Base-by-base conservation (phyloP, 352 stramenopile species). In the Phytophthora macrochlamydospora region DNA sequence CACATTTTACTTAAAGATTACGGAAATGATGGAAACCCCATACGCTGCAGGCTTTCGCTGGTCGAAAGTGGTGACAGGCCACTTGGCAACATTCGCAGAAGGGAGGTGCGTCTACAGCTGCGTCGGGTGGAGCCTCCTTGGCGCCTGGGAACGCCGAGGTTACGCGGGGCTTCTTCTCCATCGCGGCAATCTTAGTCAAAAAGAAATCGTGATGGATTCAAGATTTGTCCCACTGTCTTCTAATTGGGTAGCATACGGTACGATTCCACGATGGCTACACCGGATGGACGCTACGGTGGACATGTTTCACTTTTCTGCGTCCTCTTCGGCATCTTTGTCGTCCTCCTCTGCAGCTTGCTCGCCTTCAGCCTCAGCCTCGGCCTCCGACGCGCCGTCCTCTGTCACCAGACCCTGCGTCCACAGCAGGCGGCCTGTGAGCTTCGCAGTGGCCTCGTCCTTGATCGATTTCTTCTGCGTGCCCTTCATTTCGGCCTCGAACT, bases 391-490 rank as follows among this genome's bases (percentile, higher is more conserved):
- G 18, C 71, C 70, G 46, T 91, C 85, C 40, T 91, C 84, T 31
- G 89, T 89, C 31, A 87, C 84, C n/a, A 92, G 64, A 59, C 87
- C 88, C 50, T 77, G 87, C 43, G 69, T 81, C 86, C 85, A 95
- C 24, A 94, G 71, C 65, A 83, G 71, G 42, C 79, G 81, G 51
- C 83, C 83, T 67, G 84, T 91, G 59, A 95, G 85, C 68, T 95
- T 93, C 29, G 85, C 78, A 14, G 77, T 80, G 32, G 72, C 62
- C 35, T 91, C 85, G 51, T 90, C 83, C 74, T 95, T 95, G 51
- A 81, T 33, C 1, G 71, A 82, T 12, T 43, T 54, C 58, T 90
- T 91, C 48, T 75, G 75, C 14, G 44, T 63, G 9, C 53, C 50
- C 4, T 61, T 65, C 83, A 90, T 92, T 66, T 94, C 87, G 0